A percentile compares a stretch with the other conserved stretches of the same genome.
Conservation (phyloP, 1,284 basidiomycete species). For the Polyporus tsugae region DNA sequence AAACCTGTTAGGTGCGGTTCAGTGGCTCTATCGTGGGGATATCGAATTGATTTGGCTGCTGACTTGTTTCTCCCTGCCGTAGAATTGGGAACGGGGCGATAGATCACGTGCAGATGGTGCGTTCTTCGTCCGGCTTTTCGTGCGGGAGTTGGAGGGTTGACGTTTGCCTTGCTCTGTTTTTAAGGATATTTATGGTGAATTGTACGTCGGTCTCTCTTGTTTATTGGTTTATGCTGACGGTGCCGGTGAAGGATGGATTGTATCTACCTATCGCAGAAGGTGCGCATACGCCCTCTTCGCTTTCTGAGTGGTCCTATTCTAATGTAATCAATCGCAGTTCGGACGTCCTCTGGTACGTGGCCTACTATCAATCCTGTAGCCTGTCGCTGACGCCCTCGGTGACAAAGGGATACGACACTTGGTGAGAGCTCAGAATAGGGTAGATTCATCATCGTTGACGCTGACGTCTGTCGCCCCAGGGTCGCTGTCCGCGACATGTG, state of each 20-base stretch:
- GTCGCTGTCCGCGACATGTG: slow-evolving; percentile 80
- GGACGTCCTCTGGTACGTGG: slow-evolving; percentile 54
- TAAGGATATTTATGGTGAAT: slow-evolving; percentile 94
- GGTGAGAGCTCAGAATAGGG: slow-evolving; percentile 43
- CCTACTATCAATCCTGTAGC: not conserved
- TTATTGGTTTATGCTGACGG: not conserved
- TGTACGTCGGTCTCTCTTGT: slow-evolving; percentile 52
- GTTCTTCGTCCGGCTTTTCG: slow-evolving; percentile 30
- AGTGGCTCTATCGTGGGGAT: not conserved
- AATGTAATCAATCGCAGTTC: slow-evolving; percentile 42
- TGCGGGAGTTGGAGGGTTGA: not conserved
- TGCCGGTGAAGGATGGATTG: slow-evolving; percentile 78
- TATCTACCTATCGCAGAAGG: slow-evolving; percentile 94
- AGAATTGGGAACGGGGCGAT: slow-evolving; percentile 92
- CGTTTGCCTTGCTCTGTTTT: not conserved
- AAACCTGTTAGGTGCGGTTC: slow-evolving; percentile 65
- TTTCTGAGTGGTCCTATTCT: not conserved
- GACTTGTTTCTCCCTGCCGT: not conserved
- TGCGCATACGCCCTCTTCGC: slow-evolving; percentile 40
- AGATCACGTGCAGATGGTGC: slow-evolving; percentile 86
- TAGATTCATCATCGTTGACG: not conserved
- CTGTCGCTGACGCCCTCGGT: not conserved
- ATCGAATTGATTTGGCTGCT: not conserved
- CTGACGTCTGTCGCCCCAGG: slow-evolving; percentile 50
- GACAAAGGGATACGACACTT: slow-evolving; percentile 62